Evolutionary conservation across 2,329 filamentous ascomycete species (phyloP), one percentile per base, ranked within the genome.

Genomic region (Aspergillus proliferans): DNA sequence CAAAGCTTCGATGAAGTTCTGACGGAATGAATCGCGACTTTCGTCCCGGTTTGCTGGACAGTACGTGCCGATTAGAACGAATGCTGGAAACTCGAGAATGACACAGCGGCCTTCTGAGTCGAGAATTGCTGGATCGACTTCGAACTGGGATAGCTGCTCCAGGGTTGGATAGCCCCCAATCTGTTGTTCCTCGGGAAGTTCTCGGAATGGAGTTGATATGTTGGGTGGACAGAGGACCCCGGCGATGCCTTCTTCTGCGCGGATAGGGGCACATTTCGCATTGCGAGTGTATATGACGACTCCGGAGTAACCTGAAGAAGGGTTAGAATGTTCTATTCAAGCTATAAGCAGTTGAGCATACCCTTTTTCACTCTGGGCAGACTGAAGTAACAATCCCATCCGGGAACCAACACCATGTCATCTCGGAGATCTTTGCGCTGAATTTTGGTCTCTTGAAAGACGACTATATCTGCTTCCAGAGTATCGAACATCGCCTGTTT

Each of bases 341-440:
- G 26, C 10, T 9, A 36, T 36, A 18, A 4, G 34, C 14, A 18
- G 19, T 36, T 1, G 14, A 8, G 38, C 56, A 21, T 71, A 86
- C 89, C 92, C 76, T 96, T 97, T 69, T 97, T 97, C 64, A 94
- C 80, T 65, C 85, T 89, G 0, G 93, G 93, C 21, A 98, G 76
- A 65, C 90, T 96, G 71, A 96, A 96, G 71, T 86, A 95, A 56
- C 91, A 91, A 66, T 98, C 93, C 92, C 92, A 98, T 10, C 93
- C 93, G 0, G 88, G 84, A 0, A 97, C 83, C 30, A 97, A 75
- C 8, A 97, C 91, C 89, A 97, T 97, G 59, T 97, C 93, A 76
- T 97, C 93, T 38, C 78, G 80, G 1, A 98, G 75, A 58, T 96
- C 91, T 65, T 95, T 95, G 49, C 86, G 81, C 65, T 97, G 93